Percentiles rank a stretch among this genome's conserved stretches.
Evolutionary conservation across 2,329 filamentous ascomycete species (phyloP).

Genomic region (Alternaria sp.): DNA sequence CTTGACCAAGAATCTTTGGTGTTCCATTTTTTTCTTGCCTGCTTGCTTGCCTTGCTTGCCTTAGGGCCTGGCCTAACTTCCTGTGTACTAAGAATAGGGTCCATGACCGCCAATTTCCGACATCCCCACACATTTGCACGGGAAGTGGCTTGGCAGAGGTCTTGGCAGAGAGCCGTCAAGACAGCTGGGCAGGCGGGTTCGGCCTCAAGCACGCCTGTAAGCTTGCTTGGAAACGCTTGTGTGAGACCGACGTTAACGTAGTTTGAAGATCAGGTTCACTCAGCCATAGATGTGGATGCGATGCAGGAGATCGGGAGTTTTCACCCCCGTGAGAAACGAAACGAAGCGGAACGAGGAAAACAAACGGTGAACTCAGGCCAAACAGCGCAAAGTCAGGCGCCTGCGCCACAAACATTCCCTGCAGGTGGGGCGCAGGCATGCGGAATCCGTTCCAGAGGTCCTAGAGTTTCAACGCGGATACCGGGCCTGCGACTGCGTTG

Average conservation of each 20-base stretch:
- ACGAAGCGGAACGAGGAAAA: neutral
- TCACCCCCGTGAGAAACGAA: neutral
- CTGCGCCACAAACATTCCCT: neutral
- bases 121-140: conserved; percentile 11
- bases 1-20: neutral
- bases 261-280: neutral
- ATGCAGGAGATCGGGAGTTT: neutral
- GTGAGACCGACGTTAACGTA: neutral
- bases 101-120: conserved; percentile 8
- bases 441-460: neutral
- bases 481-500: neutral
- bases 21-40: neutral
- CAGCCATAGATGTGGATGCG: neutral
- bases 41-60: neutral
- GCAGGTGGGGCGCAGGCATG: neutral
- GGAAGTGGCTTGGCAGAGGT: neutral
- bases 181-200: neutral
- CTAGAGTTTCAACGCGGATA: neutral
- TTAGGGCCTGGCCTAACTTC: neutral
- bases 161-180: conserved; percentile 20
- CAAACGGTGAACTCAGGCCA: neutral
- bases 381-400: neutral
- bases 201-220: conserved; percentile 14
- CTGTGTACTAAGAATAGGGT: neutral
- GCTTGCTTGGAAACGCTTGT: conserved; percentile 25